Conservation (phyloP, 129 eudicot species). For the Pseudognaphalium luteoalbum region DNA sequence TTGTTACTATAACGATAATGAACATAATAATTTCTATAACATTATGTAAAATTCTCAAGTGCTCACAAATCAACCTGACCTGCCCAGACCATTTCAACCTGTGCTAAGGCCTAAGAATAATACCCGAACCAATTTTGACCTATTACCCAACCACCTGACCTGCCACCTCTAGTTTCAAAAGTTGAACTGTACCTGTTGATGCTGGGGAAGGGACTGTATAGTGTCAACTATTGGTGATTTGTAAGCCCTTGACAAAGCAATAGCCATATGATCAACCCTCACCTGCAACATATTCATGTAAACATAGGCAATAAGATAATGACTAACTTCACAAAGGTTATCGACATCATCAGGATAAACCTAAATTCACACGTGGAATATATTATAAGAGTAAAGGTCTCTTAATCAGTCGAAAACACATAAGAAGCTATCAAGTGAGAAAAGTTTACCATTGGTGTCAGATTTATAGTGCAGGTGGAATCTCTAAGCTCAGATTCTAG, state of each 20-base stretch:
- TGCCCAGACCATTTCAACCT: no score
- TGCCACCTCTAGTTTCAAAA: background rate
- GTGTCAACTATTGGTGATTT: conserved; percentile 89
- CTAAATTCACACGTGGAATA: background rate
- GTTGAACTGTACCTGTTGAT: conserved; percentile 77
- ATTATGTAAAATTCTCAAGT: no score
- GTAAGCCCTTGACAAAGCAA: conserved; percentile 88
- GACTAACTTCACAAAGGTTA: background rate
- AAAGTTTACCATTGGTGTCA: conserved; percentile 33
- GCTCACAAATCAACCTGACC: no score
- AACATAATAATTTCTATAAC: no score
- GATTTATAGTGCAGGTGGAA: conserved; percentile 31
- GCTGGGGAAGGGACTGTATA: conserved; percentile 89
- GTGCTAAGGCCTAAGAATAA: no score
- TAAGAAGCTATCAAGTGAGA: conserved; percentile 24
- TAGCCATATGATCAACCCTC: conserved; percentile 89
- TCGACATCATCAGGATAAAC: no score
- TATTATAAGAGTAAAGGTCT: conserved; percentile 9
- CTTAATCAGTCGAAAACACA: conserved; percentile 18
- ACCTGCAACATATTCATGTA: conserved; percentile 49
- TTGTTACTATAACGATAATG: no score
- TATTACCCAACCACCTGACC: background rate
- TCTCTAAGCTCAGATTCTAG: conserved; percentile 69
- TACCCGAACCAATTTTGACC: background rate
- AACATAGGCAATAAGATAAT: background rate